Percentiles rank a stretch among this genome's conserved stretches.
These are phyloP conservation scores for Petunia secreta DNA, from an alignment of 257 asterid genomes.

Conservation along the genomic window DNA sequence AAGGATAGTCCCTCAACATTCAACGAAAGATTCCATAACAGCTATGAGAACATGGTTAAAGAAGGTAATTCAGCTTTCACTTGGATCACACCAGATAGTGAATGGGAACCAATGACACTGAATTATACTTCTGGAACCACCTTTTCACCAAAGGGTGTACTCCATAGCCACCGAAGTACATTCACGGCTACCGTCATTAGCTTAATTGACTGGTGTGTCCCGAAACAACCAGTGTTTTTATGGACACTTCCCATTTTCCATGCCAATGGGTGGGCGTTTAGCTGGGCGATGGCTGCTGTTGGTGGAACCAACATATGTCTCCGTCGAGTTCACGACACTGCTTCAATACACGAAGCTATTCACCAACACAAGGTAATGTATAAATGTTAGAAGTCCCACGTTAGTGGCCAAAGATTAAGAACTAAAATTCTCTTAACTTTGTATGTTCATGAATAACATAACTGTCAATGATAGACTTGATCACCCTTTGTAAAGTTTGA, in stretches of 20 bases:
- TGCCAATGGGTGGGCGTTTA: slow-evolving; percentile 15
- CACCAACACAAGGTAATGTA: not conserved
- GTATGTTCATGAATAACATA: too few species aligned
- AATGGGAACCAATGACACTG: too few species aligned
- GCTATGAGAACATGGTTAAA: slow-evolving; percentile 9
- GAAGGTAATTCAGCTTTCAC: not conserved
- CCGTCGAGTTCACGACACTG: not conserved
- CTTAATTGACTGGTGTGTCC: not conserved
- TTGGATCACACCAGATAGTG: not conserved
- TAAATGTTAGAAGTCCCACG: not conserved
- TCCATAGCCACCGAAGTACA: not conserved
- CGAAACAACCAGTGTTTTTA: not conserved
- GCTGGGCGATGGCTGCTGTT: slow-evolving; percentile 16
- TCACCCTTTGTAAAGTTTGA: too few species aligned
- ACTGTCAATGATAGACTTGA: too few species aligned
- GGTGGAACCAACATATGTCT: slow-evolving; percentile 23
- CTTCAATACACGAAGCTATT: not conserved
- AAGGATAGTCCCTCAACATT: not conserved
- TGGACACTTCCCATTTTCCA: slow-evolving; percentile 22
- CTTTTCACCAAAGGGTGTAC: too few species aligned
- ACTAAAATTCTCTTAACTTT: too few species aligned
- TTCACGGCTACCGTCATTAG: not conserved
- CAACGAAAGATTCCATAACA: not conserved
- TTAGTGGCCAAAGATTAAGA: too few species aligned
- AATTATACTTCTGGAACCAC: too few species aligned